Percentiles rank a stretch among this genome's conserved stretches.
Conservation (phyloP, 1,284 basidiomycete species). For the Heterobasidion irregulare region DNA sequence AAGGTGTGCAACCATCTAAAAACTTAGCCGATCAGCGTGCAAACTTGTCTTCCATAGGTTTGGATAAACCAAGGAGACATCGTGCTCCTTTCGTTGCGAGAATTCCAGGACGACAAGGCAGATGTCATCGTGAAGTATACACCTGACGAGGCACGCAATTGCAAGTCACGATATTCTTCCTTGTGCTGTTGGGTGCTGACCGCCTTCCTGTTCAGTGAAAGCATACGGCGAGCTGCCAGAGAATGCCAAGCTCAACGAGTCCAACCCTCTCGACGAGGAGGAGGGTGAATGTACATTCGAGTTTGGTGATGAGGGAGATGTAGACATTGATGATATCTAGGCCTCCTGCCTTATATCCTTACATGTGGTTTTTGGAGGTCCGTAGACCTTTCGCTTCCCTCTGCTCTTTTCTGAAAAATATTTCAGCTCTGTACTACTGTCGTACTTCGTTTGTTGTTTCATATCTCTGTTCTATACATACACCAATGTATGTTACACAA, state of each 20-base stretch:
- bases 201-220: conserved; percentile 54
- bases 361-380: conserved; percentile 1
- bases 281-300: conserved; percentile 87
- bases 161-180: conserved; percentile 30
- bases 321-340: conserved; percentile 77
- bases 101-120: conserved; percentile 99
- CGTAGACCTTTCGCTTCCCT: neutral
- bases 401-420: neutral
- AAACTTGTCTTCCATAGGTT: conserved; percentile 47
- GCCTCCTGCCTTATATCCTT: conserved; percentile 1
- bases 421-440: conserved; percentile 6
- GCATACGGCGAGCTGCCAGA: conserved; percentile 97
- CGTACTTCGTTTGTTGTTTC: conserved; percentile 3
- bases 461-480: neutral
- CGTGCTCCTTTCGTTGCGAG: conserved; percentile 91
- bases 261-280: conserved; percentile 86
- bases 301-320: conserved; percentile 80
- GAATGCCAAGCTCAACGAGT: conserved; percentile 98
- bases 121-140: conserved; percentile 99
- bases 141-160: conserved; percentile 85
- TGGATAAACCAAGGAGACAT: conserved; percentile 99
- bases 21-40: neutral
- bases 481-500: neutral
- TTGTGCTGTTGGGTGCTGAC: neutral
- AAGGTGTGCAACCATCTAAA: conserved; percentile 59